phyloP scores from a whole-genome alignment of 2,329 filamentous ascomycete genomes.

The Escovopsis weberi region DNA sequence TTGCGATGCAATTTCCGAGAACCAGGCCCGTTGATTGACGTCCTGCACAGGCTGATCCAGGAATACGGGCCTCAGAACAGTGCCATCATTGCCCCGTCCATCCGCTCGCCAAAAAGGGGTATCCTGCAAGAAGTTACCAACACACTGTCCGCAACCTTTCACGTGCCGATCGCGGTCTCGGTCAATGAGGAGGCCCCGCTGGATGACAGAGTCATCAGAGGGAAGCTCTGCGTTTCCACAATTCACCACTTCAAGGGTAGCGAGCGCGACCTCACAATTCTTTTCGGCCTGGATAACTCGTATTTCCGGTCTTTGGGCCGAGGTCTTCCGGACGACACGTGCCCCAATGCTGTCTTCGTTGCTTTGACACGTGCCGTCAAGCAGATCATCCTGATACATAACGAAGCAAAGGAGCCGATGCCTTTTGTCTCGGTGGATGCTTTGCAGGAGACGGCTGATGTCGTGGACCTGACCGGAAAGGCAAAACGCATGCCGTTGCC shows the following conservation, averaged over 20 bases:
- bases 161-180: not conserved
- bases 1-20: slow-evolving; percentile 8
- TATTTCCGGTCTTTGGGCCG: slow-evolving; percentile 13
- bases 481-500: not conserved
- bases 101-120: not conserved
- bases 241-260: slow-evolving; percentile 20
- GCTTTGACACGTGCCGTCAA: slow-evolving; percentile 15
- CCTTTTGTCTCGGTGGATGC: slow-evolving; percentile 11
- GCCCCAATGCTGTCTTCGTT: slow-evolving; percentile 16
- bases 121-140: not conserved
- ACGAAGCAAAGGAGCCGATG: slow-evolving; percentile 8
- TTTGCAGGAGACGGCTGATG: slow-evolving; percentile 8
- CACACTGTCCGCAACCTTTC: not conserved
- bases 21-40: slow-evolving; percentile 4
- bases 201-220: slow-evolving; percentile 11
- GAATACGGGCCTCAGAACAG: slow-evolving; percentile 1
- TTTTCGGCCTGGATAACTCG: slow-evolving; percentile 12
- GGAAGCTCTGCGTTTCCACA: slow-evolving; percentile 16
- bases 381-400: slow-evolving; percentile 16
- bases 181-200: slow-evolving; percentile 5
- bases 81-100: slow-evolving; percentile 1
- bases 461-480: not conserved
- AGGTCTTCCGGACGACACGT: slow-evolving; percentile 14
- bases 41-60: not conserved
- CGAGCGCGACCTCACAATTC: slow-evolving; percentile 16